Evolutionary conservation across 306 rosid species (phyloP), one percentile per base, ranked within the genome.

Genomic region (Casuarina glauca): DNA sequence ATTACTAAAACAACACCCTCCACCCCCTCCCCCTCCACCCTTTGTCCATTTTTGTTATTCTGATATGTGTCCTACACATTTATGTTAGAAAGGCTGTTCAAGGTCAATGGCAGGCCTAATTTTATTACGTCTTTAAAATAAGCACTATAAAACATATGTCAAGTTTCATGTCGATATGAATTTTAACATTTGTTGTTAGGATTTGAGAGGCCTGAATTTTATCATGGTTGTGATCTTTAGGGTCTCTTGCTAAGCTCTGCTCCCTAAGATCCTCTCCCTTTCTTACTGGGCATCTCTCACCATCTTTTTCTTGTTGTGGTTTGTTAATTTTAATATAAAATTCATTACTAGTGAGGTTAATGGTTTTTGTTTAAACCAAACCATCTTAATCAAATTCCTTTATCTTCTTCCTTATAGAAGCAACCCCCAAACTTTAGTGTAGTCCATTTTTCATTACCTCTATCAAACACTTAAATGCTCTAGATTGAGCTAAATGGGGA

Each of bases 121-220:
- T 94, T 94, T 78, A 90, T 94, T 94, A 66, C 90, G 97, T 51
- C 91, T 94, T 83, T 92, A 97, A 6, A 87, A 87, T 83, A 87
- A 90, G 84, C 95, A 97, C 70, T 94, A 94, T 80, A 80, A 80
- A 57, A 86, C 97, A 49, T 97, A 94, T 80, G 88, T 94, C 79
- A 94, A 92, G 77, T 94, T 94, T 74, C 98, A 94, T 70, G 97
- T 97, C 3, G 97, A 90, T 79, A 90, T 94, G 98, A 94, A 94
- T 86, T 87, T 94, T 72, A 94, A 94, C 88, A 94, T 94, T 78
- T 94, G 98, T 7, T 94, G 98, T 82, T 94, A 97, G 98, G 97
- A 90, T 42, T 97, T 10, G 98, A 92, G 83, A 90, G 98, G 78
- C 98, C 98, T 11, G 98, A 94, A 10, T 94, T 94, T 81, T 94